Evolutionary conservation across 306 rosid genomes (phyloP).

Genomic region (Astragalus glycyphyllos): DNA sequence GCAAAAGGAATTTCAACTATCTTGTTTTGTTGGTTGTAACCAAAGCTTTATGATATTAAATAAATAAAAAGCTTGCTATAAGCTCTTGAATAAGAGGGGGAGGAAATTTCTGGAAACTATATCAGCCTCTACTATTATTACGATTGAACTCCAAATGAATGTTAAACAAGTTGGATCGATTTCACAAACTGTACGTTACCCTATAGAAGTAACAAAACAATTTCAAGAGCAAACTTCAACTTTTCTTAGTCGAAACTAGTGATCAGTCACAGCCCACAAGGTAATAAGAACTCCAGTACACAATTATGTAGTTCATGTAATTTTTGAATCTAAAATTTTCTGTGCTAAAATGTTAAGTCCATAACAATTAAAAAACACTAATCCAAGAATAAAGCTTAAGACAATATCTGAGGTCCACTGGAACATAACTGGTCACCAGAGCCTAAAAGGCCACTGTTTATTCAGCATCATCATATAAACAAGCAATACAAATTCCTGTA

Average conservation of each 20-base stretch:
- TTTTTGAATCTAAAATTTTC: slow-evolving; percentile 43
- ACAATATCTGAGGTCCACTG: slow-evolving; percentile 56
- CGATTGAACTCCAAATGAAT: slow-evolving; percentile 19
- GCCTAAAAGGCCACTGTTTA: slow-evolving; percentile 58
- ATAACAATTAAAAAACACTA: slow-evolving; percentile 51
- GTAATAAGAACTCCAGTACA: slow-evolving; percentile 47
- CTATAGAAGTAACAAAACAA: slow-evolving; percentile 26
- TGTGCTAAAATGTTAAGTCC: slow-evolving; percentile 50
- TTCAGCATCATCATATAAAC: slow-evolving; percentile 69
- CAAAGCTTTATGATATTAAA: neutral
- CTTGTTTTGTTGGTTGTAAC: neutral
- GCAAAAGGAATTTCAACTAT: neutral
- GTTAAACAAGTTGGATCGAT: neutral
- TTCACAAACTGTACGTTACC: slow-evolving; percentile 7
- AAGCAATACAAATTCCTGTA: slow-evolving; percentile 67
- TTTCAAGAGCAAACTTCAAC: slow-evolving; percentile 39
- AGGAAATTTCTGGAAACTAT: neutral
- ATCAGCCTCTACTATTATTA: slow-evolving; percentile 11
- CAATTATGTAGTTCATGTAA: slow-evolving; percentile 46
- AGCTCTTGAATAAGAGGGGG: neutral
- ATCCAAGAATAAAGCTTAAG: slow-evolving; percentile 38
- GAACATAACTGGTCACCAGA: slow-evolving; percentile 54
- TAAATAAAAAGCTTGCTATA: neutral
- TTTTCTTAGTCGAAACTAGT: slow-evolving; percentile 29
- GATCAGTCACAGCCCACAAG: slow-evolving; percentile 33